phyloP scores from a whole-genome alignment of 768 basidiomycete species.

The Mycena olivaceomarginata region DNA sequence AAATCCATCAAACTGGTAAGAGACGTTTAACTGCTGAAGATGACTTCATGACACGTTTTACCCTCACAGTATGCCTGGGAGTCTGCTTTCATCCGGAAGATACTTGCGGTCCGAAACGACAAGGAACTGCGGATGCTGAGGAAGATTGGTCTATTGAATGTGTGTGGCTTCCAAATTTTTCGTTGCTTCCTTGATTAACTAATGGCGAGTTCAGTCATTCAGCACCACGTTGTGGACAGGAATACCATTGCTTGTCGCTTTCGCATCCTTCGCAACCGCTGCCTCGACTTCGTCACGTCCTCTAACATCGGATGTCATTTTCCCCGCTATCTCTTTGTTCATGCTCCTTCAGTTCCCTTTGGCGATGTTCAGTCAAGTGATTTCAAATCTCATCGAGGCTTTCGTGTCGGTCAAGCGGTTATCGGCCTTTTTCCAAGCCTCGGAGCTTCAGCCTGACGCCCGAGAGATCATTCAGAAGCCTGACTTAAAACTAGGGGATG shows the following conservation, averaged over 20 bases:
- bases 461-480: conserved; percentile 69
- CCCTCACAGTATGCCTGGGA: conserved; percentile 88
- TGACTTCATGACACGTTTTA: neutral
- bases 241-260: conserved; percentile 85
- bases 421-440: conserved; percentile 82
- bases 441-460: conserved; percentile 89
- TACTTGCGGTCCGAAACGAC: conserved; percentile 89
- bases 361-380: conserved; percentile 86
- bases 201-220: conserved; percentile 62
- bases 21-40: neutral
- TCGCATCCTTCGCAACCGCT: conserved; percentile 88
- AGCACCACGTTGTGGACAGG: conserved; percentile 81
- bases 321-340: conserved; percentile 96
- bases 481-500: conserved; percentile 73
- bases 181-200: neutral
- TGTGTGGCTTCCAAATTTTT: conserved; percentile 56
- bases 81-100: conserved; percentile 87
- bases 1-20: conserved; percentile 80
- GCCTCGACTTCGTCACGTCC: conserved; percentile 77
- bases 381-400: conserved; percentile 90
- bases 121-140: conserved; percentile 88
- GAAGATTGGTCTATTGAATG: conserved; percentile 87
- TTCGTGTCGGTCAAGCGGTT: conserved; percentile 89
- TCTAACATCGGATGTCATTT: conserved; percentile 93
- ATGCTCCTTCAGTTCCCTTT: conserved; percentile 92